phyloP scores from a whole-genome alignment of 108 stramenopile genomes.

The Fistulifera solaris region DNA sequence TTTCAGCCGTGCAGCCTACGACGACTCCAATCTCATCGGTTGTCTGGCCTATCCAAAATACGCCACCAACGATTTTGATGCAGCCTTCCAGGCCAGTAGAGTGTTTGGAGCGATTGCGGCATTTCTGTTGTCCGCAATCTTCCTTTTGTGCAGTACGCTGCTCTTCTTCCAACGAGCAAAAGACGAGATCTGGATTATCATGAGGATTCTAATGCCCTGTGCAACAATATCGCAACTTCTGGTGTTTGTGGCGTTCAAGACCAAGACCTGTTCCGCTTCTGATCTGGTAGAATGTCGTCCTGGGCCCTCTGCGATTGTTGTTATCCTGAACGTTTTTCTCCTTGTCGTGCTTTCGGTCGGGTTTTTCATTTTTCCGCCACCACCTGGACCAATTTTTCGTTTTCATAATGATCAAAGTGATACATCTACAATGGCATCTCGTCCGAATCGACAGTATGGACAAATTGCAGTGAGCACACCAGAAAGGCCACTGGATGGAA shows the following conservation, averaged over 20 bases:
- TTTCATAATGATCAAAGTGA: too few relatives aligned
- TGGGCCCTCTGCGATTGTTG: too few relatives aligned
- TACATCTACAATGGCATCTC: too few relatives aligned
- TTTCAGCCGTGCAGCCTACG: neutral
- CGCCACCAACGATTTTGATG: neutral
- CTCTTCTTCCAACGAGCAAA: neutral
- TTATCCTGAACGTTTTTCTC: too few relatives aligned
- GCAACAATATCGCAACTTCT: conserved; percentile 4
- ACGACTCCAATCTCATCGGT: neutral
- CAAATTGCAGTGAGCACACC: too few relatives aligned
- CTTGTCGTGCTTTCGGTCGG: neutral
- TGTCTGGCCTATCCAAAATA: conserved; percentile 9
- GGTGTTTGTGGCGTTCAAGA: conserved; percentile 1
- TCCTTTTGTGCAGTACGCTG: neutral
- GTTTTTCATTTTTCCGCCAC: neutral
- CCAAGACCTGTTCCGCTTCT: neutral
- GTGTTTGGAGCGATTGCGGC: conserved; percentile 8
- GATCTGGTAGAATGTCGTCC: neutral
- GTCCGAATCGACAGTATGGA: too few relatives aligned
- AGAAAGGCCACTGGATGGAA: too few relatives aligned
- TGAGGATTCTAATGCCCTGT: conserved; percentile 4
- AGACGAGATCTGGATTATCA: conserved; percentile 1
- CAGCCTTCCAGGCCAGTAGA: conserved; percentile 4
- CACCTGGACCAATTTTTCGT: too few relatives aligned
- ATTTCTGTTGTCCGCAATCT: neutral